Conservation (phyloP, 495 filamentous ascomycete genomes). For the Hypoxylon perforatum region DNA sequence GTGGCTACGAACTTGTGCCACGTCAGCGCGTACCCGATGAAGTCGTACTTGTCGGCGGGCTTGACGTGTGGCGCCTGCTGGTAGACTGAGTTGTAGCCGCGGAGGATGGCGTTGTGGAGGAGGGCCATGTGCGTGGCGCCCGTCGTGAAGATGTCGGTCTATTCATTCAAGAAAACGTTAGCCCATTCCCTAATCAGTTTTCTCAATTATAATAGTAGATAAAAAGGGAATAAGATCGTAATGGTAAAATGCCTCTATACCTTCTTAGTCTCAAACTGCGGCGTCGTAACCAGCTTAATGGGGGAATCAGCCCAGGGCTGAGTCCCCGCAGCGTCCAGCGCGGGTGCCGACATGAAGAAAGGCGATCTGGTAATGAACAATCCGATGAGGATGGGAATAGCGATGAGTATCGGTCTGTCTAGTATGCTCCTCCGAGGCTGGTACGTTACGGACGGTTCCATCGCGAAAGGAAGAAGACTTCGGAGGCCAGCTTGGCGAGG, state of each 20-base stretch:
- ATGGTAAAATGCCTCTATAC: conserved; percentile 19
- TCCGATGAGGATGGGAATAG: conserved; percentile 49
- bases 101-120: conserved; percentile 68
- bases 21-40: conserved; percentile 61
- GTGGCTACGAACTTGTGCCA: conserved; percentile 65
- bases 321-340: conserved; percentile 39
- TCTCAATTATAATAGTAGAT: too few species aligned
- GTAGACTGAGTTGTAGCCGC: conserved; percentile 69
- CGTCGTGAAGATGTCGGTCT: conserved; percentile 63
- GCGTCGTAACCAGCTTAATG: conserved; percentile 59
- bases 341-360: conserved; percentile 52
- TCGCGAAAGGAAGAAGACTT: conserved; percentile 12
- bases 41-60: conserved; percentile 58
- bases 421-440: conserved; percentile 37
- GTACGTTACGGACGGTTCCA: conserved; percentile 20
- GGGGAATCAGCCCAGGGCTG: conserved; percentile 63
- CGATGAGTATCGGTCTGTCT: conserved; percentile 45
- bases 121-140: conserved; percentile 69
- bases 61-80: conserved; percentile 58
- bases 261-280: conserved; percentile 58
- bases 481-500: background rate
- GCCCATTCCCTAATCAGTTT: background rate
- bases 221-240: too few species aligned
- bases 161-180: background rate
- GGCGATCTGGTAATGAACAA: conserved; percentile 56